phyloP scores from a whole-genome alignment of 2,329 filamentous ascomycete genomes.

The Monosporascus cannonballus region DNA sequence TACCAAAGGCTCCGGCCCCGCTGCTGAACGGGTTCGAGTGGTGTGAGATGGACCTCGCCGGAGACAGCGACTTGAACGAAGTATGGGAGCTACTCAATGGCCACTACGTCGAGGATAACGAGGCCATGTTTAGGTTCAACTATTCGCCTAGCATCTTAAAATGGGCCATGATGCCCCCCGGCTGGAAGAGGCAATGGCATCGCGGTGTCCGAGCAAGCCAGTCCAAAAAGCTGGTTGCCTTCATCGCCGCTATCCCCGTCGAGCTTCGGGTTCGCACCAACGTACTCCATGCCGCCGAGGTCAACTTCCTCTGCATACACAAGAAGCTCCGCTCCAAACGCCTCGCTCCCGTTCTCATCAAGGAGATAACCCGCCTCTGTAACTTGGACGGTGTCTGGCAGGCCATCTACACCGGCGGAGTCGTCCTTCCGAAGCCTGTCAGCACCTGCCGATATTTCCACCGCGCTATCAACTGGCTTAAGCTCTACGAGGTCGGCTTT shows the following conservation, averaged over 20 bases:
- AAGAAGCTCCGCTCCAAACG: slow-evolving; percentile 95
- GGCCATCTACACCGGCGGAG: slow-evolving; percentile 90
- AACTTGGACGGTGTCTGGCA: slow-evolving; percentile 85
- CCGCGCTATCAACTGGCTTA: slow-evolving; percentile 89
- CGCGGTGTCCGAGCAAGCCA: slow-evolving; percentile 82
- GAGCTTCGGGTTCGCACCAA: slow-evolving; percentile 74
- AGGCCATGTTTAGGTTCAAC: slow-evolving; percentile 96
- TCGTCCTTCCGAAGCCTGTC: slow-evolving; percentile 84
- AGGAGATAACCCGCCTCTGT: slow-evolving; percentile 91
- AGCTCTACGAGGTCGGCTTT: slow-evolving; percentile 92
- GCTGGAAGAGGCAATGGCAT: slow-evolving; percentile 93
- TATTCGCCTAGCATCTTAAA: slow-evolving; percentile 85
- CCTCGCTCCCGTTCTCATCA: slow-evolving; percentile 89
- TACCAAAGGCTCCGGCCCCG: slow-evolving; percentile 69
- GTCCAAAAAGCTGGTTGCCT: slow-evolving; percentile 84
- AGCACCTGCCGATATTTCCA: slow-evolving; percentile 95
- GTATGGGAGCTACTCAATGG: slow-evolving; percentile 86
- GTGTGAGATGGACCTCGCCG: slow-evolving; percentile 80
- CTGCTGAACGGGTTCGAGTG: slow-evolving; percentile 86
- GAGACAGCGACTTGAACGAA: slow-evolving; percentile 75
- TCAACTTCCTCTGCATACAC: slow-evolving; percentile 97
- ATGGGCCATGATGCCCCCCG: slow-evolving; percentile 92
- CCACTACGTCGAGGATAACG: slow-evolving; percentile 96
- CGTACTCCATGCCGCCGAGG: slow-evolving; percentile 73
- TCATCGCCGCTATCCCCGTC: slow-evolving; percentile 90